Base-by-base conservation (phyloP, 441 rosid genomes). In the Erodium texanum region DNA sequence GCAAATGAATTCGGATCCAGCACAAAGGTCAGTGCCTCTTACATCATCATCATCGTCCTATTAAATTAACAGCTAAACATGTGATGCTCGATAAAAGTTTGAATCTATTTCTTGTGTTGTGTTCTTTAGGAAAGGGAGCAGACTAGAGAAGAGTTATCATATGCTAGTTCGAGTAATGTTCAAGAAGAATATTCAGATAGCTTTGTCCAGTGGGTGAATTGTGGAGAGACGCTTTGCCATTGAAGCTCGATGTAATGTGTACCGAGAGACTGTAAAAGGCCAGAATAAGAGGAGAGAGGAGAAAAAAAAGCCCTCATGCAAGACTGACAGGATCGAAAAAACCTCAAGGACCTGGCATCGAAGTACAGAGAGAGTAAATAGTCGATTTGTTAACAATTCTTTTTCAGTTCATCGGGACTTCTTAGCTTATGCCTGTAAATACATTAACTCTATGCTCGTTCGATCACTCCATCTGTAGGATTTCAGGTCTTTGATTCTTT, bases 171-270 rank as follows among this genome's bases (percentile, higher is more conserved):
- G n/a, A 82, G 81, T 67, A 63, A 45, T 64, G 86, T 68, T 29
- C 79, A 66, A 1, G 88, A 86, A 75, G 97, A 90, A 23, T 89
- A 77, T 75, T 66, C 99, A 5, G 96, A 85, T 71, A 81, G 88
- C 82, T 92, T 95, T 73, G 89, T 81, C 68, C 79, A 79, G 7
- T 95, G 99, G 99, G 97, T 95, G 68, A 84, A 75, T 75, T 58
- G 58, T 1, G 98, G 98, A 70, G 95, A 89, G 78, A 79, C 93
- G 11, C 79, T 95, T 68, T 84, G 96, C 89, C 87, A 85, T 64
- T 92, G 80, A 85, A 81, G 58, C 41, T 41, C 34, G 18, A 61
- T 50, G 72, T 32, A 18, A 70, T 66, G 63, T 19, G 67, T 58
- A 20, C 64, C 0, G 20, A 32, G 71, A 50, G 64, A 48, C 66